Conservation (phyloP, 176 grass and related monocot species). For the Panicum miliaceum region DNA sequence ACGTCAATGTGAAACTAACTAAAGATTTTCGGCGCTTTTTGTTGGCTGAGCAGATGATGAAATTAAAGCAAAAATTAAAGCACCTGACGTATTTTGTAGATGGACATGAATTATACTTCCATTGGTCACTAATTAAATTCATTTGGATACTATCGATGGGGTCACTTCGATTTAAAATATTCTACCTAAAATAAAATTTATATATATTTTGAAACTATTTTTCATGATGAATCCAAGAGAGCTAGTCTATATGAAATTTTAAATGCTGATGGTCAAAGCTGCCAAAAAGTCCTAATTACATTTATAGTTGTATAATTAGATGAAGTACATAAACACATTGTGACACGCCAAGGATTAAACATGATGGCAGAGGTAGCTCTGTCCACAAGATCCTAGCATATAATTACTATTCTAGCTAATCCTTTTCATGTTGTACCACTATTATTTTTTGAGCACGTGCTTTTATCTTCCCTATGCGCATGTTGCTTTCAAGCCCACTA, state of each 20-base stretch:
- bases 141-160: not conserved
- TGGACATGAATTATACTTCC: not conserved
- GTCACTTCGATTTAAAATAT: not conserved
- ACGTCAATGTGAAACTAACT: slow-evolving; percentile 11
- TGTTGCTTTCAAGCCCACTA: slow-evolving; percentile 58
- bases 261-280: not conserved
- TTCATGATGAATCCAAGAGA: no score
- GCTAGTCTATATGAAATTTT: not conserved
- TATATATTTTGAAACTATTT: not conserved
- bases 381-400: not conserved
- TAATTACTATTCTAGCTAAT: slow-evolving; percentile 18
- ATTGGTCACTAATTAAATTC: not conserved
- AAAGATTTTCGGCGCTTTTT: not conserved
- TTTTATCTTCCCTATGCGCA: slow-evolving; percentile 28
- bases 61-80: not conserved
- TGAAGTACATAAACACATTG: not conserved
- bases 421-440: not conserved
- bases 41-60: not conserved
- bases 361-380: not conserved
- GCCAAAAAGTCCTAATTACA: no score
- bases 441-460: slow-evolving; percentile 48
- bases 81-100: not conserved
- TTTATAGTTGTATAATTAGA: no score
- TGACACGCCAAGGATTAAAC: not conserved
- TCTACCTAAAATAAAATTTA: not conserved